phyloP scores from a whole-genome alignment of 345 rosid species.

The Gossypium turneri region DNA sequence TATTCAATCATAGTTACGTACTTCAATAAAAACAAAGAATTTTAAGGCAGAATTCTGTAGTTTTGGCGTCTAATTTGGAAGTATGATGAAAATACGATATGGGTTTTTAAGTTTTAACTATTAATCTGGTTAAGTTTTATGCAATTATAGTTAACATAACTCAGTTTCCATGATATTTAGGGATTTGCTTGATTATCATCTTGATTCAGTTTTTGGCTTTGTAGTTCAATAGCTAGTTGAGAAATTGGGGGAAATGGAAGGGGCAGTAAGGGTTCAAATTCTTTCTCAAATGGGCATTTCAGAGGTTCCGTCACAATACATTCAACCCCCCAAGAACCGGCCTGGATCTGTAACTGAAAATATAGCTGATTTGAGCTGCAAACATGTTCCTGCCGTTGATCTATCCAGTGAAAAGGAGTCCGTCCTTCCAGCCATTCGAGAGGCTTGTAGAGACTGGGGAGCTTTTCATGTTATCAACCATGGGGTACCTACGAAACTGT shows the following conservation, averaged over 20 bases:
- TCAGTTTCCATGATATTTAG: background rate
- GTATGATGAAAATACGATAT: background rate
- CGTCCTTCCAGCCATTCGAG: constrained; percentile 34
- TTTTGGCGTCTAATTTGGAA: background rate
- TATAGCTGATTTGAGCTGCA: background rate
- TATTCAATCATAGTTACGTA: background rate
- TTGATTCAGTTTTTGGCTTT: background rate
- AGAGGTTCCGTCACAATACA: constrained; percentile 60
- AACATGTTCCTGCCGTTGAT: constrained; percentile 49
- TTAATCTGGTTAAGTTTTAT: background rate
- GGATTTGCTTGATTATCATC: background rate
- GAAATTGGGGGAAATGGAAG: constrained; percentile 21
- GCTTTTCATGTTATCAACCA: constrained; percentile 80
- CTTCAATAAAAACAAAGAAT: background rate
- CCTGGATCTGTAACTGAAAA: constrained; percentile 20
- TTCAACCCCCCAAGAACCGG: constrained; percentile 59
- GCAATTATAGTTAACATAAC: background rate
- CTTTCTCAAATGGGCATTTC: constrained; percentile 38
- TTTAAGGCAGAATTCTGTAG: background rate
- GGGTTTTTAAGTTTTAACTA: background rate
- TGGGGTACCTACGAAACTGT: constrained; percentile 49
- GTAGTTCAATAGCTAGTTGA: background rate
- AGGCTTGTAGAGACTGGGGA: constrained; percentile 78
- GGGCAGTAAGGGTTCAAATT: constrained; percentile 47
- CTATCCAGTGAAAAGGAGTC: constrained; percentile 27